Evolutionary conservation across 306 rosid genomes (phyloP), one percentile per base, ranked within the genome.

Genomic region (Vachellia collinsii): DNA sequence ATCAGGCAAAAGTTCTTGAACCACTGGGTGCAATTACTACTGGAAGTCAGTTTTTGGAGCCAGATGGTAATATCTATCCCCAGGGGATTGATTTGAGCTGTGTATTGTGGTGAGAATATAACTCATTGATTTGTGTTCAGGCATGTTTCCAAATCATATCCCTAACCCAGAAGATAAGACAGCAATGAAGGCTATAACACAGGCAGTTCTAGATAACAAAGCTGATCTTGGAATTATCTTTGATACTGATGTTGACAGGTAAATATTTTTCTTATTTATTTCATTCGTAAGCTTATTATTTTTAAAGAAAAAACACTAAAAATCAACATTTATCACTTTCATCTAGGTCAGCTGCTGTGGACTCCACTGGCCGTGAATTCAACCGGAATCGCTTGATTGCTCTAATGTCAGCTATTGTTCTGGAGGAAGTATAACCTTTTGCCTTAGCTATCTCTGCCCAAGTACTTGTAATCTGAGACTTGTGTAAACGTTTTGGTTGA

Each of bases 31-130:
- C 97, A 64, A 89, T 87, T 81, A 91, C 99, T 64, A 67, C 87
- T 75, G 99, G 99, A 64, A 94, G 99, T 83, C 97, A 94, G 86
- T 93, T 93, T 91, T 89, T 94, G 97, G 97, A 94, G 97, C 99
- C 99, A 7, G 95, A 94, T 86, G 99, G 99, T 94, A 92, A 81
- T 83, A 70, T 72, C 84, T 76, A 83, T 79, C 29, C 56, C 67
- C 41, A 4, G 74, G 59, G 83, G 48, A 78, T 61, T 78, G 54
- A 37, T 79, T 69, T 79, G 14, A 50, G 70, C 68, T 70, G 14
- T 59, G 43, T 73, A 16, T 80, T 62, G 20, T 79, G 43, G 34
- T 58, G 48, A 73, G 43, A 48, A 43, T 56, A 78, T 77, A 48
- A 72, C 34, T 77, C 50, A 81, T 48, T 67, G 8, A 77, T 85